A percentile compares a stretch with the other conserved stretches of the same genome.
phyloP scores from a whole-genome alignment of 257 asterid genomes.

The Henckelia pumila region DNA sequence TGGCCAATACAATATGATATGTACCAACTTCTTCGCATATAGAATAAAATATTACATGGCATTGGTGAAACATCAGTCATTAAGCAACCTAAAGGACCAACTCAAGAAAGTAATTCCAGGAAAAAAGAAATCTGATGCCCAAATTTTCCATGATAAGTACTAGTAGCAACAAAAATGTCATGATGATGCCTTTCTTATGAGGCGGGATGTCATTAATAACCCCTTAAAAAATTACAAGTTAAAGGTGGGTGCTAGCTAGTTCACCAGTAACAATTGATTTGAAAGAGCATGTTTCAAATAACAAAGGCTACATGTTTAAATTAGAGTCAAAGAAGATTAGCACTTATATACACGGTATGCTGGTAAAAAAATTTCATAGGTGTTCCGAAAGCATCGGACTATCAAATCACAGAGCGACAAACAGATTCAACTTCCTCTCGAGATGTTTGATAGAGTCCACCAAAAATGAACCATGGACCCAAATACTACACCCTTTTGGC shows the following conservation, averaged over 20 bases:
- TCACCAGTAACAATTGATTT: not conserved
- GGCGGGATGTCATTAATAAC: conserved; percentile 2
- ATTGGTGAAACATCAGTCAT: not conserved
- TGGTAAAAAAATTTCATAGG: not conserved
- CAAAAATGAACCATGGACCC: conserved; percentile 23
- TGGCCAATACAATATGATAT: conserved; percentile 15
- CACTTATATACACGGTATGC: conserved; percentile 1
- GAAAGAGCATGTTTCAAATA: conserved; percentile 12
- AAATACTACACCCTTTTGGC: not conserved
- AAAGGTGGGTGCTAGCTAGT: not conserved
- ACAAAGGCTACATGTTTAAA: not conserved
- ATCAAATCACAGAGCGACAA: conserved; percentile 19
- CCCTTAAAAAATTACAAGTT: not conserved
- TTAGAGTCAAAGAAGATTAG: conserved; percentile 1
- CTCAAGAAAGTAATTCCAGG: not conserved
- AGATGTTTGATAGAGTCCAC: conserved; percentile 18
- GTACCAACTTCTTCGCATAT: conserved; percentile 5
- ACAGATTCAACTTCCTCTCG: conserved; percentile 8
- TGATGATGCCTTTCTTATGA: not conserved
- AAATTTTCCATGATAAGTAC: not conserved
- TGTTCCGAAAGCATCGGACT: not conserved
- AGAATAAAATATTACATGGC: not conserved
- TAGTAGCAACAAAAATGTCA: not conserved
- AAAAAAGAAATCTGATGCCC: conserved; percentile 3
- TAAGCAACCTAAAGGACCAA: not conserved